These are phyloP conservation scores for Botrytis porri DNA, from an alignment of 2,329 filamentous ascomycete genomes.

Conservation along the genomic window DNA sequence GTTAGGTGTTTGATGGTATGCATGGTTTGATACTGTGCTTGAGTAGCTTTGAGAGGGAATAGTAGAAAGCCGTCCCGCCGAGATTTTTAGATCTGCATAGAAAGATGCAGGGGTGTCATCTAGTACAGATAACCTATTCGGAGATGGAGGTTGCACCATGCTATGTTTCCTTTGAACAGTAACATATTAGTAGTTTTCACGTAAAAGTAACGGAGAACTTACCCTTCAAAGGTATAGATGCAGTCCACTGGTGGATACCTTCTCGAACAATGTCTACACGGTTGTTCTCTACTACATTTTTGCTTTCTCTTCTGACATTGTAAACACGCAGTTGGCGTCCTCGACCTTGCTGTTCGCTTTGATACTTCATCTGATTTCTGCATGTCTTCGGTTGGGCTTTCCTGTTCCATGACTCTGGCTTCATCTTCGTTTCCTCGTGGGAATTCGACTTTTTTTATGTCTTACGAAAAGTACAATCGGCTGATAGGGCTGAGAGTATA, in stretches of 20 bases:
- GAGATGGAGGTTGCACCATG: background rate
- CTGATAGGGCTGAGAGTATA: constrained; percentile 17
- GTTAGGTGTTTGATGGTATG: background rate
- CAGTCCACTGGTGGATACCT: constrained; percentile 19
- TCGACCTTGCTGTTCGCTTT: constrained; percentile 11
- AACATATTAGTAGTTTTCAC: background rate
- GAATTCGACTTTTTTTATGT: constrained; percentile 18
- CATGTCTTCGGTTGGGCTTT: constrained; percentile 15
- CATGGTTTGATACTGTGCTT: background rate
- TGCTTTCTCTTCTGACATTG: constrained; percentile 21
- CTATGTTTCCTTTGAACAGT: background rate
- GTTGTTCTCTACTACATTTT: constrained; percentile 19
- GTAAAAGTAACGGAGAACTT: background rate
- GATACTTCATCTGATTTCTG: constrained; percentile 19
- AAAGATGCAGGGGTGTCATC: background rate
- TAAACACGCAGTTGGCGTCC: constrained; percentile 15
- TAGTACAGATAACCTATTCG: constrained; percentile 5
- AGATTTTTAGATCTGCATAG: background rate
- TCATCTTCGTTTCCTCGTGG: constrained; percentile 1
- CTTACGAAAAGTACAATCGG: constrained; percentile 1
- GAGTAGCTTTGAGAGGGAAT: background rate
- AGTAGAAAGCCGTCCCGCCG: background rate
- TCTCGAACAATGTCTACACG: constrained; percentile 20
- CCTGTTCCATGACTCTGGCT: constrained; percentile 6
- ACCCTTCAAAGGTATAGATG: constrained; percentile 17